Conservation (phyloP, 805 yeast genomes). For the Candida hungchunana region DNA sequence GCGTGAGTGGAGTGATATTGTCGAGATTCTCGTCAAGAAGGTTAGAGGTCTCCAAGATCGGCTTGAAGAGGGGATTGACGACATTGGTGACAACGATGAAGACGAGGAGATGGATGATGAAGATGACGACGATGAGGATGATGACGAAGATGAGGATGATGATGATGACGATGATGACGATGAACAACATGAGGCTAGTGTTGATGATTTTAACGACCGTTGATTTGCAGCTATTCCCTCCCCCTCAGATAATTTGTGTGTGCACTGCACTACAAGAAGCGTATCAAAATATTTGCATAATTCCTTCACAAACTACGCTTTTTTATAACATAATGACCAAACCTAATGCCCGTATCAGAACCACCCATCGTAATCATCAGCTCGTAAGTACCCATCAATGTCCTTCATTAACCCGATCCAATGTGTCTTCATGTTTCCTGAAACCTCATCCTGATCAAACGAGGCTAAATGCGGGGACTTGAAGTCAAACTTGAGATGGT, state of each 20-base stretch:
- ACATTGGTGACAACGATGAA: slow-evolving; percentile 38
- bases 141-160: slow-evolving; percentile 38
- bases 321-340: too few species aligned
- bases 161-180: slow-evolving; percentile 38
- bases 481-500: slow-evolving; percentile 23
- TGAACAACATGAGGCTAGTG: slow-evolving; percentile 10
- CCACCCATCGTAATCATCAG: slow-evolving; percentile 28
- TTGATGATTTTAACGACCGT: background rate
- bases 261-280: background rate
- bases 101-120: slow-evolving; percentile 37
- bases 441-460: slow-evolving; percentile 20
- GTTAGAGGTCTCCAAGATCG: slow-evolving; percentile 16
- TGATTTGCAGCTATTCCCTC: too few species aligned
- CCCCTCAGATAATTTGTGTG: too few species aligned
- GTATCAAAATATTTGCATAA: too few species aligned
- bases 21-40: slow-evolving; percentile 46
- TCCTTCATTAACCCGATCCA: slow-evolving; percentile 26
- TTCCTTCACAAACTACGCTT: too few species aligned
- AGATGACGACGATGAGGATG: slow-evolving; percentile 34
- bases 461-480: slow-evolving; percentile 17
- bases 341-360: too few species aligned
- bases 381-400: slow-evolving; percentile 14
- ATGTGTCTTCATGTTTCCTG: slow-evolving; percentile 2
- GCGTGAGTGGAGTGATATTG: slow-evolving; percentile 85
- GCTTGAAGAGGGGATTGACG: slow-evolving; percentile 42